A percentile compares a stretch with the other conserved stretches of the same genome.
These are phyloP conservation scores for Dujonia santamariae DNA, from an alignment of 1,139 yeast genomes.

Conservation along the genomic window DNA sequence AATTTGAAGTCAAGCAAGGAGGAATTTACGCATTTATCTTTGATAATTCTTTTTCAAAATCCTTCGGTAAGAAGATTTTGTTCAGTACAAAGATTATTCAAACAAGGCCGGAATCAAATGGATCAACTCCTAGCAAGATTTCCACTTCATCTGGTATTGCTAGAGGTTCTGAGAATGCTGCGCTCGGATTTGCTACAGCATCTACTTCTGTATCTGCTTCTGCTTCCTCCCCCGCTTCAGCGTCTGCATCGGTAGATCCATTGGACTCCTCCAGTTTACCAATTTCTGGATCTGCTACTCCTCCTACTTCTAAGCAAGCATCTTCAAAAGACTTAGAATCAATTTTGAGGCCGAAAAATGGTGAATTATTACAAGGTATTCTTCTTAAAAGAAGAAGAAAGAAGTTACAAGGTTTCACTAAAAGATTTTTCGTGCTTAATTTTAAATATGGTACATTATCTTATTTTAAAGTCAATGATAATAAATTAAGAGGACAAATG, in stretches of 20 bases:
- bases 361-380: slow-evolving; percentile 69
- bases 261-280: neutral
- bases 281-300: neutral
- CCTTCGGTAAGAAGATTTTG: slow-evolving; percentile 74
- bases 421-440: slow-evolving; percentile 80
- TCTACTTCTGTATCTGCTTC: neutral
- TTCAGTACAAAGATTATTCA: slow-evolving; percentile 55
- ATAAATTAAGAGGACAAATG: slow-evolving; percentile 86
- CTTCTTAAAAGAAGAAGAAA: slow-evolving; percentile 75
- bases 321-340: slow-evolving; percentile 6
- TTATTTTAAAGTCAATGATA: slow-evolving; percentile 68
- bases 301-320: neutral
- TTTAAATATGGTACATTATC: slow-evolving; percentile 79
- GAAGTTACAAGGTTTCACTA: slow-evolving; percentile 77
- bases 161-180: neutral
- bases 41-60: slow-evolving; percentile 89
- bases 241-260: neutral
- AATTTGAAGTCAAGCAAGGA: slow-evolving; percentile 51
- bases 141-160: too few relatives aligned
- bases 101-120: neutral
- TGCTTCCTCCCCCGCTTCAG: neutral
- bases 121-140: too few relatives aligned
- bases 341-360: slow-evolving; percentile 43
- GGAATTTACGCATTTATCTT: slow-evolving; percentile 84
- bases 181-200: neutral